Percentiles rank a stretch among this genome's conserved stretches.
Conservation (phyloP, 2,329 filamentous ascomycete species). For the Sporothrix protearum region DNA sequence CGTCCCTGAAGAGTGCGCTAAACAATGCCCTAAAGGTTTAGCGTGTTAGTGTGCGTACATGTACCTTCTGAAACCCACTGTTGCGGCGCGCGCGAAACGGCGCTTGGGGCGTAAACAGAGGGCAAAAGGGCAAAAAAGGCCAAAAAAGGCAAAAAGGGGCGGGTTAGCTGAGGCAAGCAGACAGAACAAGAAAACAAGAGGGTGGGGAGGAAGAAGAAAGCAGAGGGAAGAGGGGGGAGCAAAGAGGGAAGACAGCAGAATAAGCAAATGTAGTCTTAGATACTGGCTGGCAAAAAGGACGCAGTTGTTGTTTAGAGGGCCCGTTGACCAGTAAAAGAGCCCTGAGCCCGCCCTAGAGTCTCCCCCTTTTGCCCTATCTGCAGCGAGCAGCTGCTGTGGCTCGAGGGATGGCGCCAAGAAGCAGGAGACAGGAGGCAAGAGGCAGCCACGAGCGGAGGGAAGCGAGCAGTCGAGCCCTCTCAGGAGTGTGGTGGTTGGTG, state of each 20-base stretch:
- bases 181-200: background rate
- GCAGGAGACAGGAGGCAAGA: conserved; percentile 11
- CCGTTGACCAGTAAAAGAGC: conserved; percentile 3
- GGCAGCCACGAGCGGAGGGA: background rate
- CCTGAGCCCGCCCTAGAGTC: background rate
- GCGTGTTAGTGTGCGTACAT: too few species aligned
- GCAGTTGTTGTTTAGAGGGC: background rate
- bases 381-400: background rate
- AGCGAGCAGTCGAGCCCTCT: background rate
- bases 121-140: too few species aligned
- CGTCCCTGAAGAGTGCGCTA: conserved; percentile 10
- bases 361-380: background rate
- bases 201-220: background rate
- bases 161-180: conserved; percentile 5
- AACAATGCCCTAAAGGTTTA: background rate
- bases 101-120: too few species aligned
- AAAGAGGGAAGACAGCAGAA: background rate
- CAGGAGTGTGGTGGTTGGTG: background rate
- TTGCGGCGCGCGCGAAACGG: background rate
- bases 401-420: background rate
- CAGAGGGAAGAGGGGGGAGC: background rate
- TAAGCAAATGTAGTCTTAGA: background rate
- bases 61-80: background rate
- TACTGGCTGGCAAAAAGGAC: background rate
- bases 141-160: background rate